These are phyloP conservation scores for Aureobasidium leucospermi DNA, from an alignment of 2,329 filamentous ascomycete genomes.

Conservation along the genomic window DNA sequence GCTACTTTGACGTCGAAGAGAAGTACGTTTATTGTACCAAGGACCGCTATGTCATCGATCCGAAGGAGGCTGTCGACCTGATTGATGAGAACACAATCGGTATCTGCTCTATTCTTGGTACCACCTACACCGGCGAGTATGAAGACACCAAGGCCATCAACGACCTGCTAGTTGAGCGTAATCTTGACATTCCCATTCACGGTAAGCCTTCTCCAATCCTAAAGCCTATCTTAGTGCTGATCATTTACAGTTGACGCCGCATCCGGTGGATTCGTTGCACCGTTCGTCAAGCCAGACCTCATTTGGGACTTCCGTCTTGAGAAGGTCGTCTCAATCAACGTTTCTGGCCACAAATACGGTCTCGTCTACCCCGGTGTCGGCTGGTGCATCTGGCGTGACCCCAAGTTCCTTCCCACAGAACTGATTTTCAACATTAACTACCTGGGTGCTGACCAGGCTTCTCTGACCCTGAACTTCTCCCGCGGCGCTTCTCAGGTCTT, in stretches of 20 bases:
- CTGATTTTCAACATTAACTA: slow-evolving; percentile 99
- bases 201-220: slow-evolving; percentile 14
- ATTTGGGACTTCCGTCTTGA: slow-evolving; percentile 88
- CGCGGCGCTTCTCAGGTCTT: slow-evolving; percentile 93
- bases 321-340: slow-evolving; percentile 88
- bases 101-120: slow-evolving; percentile 84
- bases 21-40: slow-evolving; percentile 58
- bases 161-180: slow-evolving; percentile 68
- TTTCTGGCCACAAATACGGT: slow-evolving; percentile 84
- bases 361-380: slow-evolving; percentile 84
- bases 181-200: slow-evolving; percentile 79
- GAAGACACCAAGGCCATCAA: slow-evolving; percentile 91
- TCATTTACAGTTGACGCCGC: slow-evolving; percentile 65
- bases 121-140: slow-evolving; percentile 93
- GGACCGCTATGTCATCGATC: slow-evolving; percentile 57
- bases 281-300: slow-evolving; percentile 76
- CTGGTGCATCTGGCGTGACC: slow-evolving; percentile 83
- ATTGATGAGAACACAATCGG: slow-evolving; percentile 73
- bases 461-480: slow-evolving; percentile 95
- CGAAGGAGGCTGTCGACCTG: slow-evolving; percentile 53
- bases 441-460: slow-evolving; percentile 87
- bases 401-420: slow-evolving; percentile 78
- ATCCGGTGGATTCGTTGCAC: slow-evolving; percentile 85
- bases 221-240: not conserved
- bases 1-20: slow-evolving; percentile 70